Base-by-base conservation (phyloP, 73 alveolate species). In the Paramecium sonneborni region DNA sequence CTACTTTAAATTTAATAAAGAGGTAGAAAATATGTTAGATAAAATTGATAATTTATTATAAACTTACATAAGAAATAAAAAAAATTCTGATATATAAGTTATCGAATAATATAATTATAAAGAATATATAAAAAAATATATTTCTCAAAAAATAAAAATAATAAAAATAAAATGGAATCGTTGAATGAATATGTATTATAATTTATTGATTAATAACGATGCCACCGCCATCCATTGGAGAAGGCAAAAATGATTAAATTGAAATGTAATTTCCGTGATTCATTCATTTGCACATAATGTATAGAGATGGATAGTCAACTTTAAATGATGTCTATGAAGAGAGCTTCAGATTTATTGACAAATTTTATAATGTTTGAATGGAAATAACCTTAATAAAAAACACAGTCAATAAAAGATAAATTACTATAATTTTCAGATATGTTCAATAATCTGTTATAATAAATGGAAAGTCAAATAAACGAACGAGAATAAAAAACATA, bases 321-420 rank as follows among this genome's bases (percentile, higher is more conserved):
- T 5, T 34, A 72, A 72, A 72, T 72, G 55, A 72, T 72, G 55
- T 35, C 86, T 8, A 72, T 72, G 55, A 72, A 72, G 24, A 32
- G 86, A 72, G 86, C 86, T 34, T 34, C 86, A 37, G 86, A 72
- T 72, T 35, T 72, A 20, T 72, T 72, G 20, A 35, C 86, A 3
- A 72, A 72, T 35, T 72, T 72, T n/a, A 72, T 72, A 72, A 28
- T 72, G 86, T 72, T 5, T 72, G 86, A 72, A 21, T 35, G 58
- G 55, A 32, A 32, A 35, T 20, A 30, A 72, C 55, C 32, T 12
- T 23, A 30, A 35, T 7, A 30, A 14, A 35, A 72, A 10, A 72
- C 57, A 32, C 58, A 72, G 18, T 41, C 1, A 20, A 35, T 72
- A 18, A 72, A 41, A 72, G 86, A 72, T 32, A 72, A 72, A 37